A percentile compares a stretch with the other conserved stretches of the same genome.
These are phyloP conservation scores for Cucurbita maxima DNA, from an alignment of 306 rosid species.

Conservation along the genomic window DNA sequence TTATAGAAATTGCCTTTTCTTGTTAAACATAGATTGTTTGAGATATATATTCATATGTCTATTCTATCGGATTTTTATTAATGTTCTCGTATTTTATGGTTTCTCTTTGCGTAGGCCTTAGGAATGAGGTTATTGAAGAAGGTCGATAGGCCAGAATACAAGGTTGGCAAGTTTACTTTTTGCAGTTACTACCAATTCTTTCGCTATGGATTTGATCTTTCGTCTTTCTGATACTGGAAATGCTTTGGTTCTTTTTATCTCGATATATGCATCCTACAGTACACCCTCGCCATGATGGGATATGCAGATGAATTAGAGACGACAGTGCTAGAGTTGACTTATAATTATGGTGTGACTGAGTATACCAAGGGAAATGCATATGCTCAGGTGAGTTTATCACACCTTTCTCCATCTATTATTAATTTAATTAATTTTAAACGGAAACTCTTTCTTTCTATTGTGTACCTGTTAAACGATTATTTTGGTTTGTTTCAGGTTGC, in stretches of 20 bases:
- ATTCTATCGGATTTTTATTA: background rate
- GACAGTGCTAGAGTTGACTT: conserved; percentile 79
- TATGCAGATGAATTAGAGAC: conserved; percentile 80
- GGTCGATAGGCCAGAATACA: conserved; percentile 70
- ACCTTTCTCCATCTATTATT: background rate
- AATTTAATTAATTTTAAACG: background rate
- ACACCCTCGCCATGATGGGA: conserved; percentile 67
- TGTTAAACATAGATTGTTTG: background rate
- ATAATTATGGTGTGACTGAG: conserved; percentile 83
- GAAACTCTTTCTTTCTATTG: background rate
- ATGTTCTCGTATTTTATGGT: conserved; percentile 6
- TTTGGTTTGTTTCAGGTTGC: conserved; percentile 43
- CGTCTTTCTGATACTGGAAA: background rate
- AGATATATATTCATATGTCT: background rate
- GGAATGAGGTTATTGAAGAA: conserved; percentile 65
- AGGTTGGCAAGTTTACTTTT: conserved; percentile 24
- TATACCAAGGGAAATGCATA: conserved; percentile 90
- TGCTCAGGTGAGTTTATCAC: conserved; percentile 49
- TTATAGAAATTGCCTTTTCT: background rate
- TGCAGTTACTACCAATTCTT: background rate
- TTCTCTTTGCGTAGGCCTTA: conserved; percentile 43
- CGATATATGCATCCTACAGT: conserved; percentile 33
- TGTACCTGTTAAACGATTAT: background rate
- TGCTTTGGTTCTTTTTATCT: background rate
- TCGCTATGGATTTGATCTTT: background rate